Conservation (phyloP, 306 rosid genomes). For the Albizia julibrissin region DNA sequence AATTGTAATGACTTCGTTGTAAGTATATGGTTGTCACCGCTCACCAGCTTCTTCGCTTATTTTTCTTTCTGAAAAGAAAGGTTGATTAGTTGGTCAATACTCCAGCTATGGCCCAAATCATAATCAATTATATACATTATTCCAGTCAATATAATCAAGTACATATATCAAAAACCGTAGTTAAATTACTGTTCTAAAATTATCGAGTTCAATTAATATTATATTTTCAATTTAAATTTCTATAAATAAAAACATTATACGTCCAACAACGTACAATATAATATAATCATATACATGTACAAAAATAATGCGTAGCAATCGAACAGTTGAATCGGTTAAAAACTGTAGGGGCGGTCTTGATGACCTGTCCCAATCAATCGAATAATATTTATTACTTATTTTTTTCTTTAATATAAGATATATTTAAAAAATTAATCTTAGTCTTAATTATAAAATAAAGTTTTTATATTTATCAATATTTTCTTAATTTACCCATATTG, state of each 20-base stretch:
- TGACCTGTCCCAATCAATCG: constrained; percentile 19
- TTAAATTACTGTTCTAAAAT: too few species aligned
- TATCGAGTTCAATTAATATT: too few species aligned
- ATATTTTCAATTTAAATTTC: not conserved
- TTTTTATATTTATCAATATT: too few species aligned
- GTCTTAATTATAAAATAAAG: too few species aligned
- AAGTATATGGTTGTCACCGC: not conserved
- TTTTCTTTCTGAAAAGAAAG: not conserved
- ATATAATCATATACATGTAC: too few species aligned
- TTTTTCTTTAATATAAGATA: too few species aligned
- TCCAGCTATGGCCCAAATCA: not conserved
- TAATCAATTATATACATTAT: not conserved
- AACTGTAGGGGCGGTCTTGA: constrained; percentile 18
- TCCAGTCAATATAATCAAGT: too few species aligned
- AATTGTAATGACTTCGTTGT: not conserved
- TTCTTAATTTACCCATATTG: too few species aligned
- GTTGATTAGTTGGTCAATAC: not conserved
- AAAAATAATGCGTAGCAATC: not conserved
- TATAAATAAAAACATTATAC: too few species aligned
- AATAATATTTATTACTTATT: not conserved
- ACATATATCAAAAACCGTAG: too few species aligned
- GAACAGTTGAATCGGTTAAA: not conserved
- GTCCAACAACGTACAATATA: not conserved
- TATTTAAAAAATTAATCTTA: too few species aligned
- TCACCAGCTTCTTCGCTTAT: not conserved